Evolutionary conservation across 2,329 filamentous ascomycete genomes (phyloP).

Genomic region (Aspergillus sp.): DNA sequence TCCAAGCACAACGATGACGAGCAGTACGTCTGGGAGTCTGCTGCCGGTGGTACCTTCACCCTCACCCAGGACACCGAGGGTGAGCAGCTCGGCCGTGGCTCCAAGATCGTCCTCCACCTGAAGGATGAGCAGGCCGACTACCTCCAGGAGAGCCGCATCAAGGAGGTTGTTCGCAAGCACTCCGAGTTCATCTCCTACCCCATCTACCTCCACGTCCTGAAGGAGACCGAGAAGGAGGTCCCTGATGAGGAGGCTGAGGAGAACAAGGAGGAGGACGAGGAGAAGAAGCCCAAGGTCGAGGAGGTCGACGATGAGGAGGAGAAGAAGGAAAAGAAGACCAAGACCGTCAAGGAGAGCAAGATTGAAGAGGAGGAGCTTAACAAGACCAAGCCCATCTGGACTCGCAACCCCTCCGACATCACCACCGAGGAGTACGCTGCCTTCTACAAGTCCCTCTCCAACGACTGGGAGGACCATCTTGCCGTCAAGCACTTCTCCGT

Average conservation of each 20-base stretch:
- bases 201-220: constrained; percentile 99
- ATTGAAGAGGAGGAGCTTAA: constrained; percentile 99
- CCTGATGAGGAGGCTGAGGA: constrained; percentile 89
- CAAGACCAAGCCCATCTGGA: constrained; percentile 99
- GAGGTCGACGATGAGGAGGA: constrained; percentile 82
- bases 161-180: constrained; percentile 99
- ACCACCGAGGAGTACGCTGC: constrained; percentile 92
- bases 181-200: constrained; percentile 99
- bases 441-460: constrained; percentile 99
- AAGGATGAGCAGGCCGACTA: constrained; percentile 99
- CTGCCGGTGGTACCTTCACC: constrained; percentile 94
- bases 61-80: constrained; percentile 86
- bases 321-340: constrained; percentile 95
- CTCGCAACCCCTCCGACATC: constrained; percentile 94
- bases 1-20: constrained; percentile 99
- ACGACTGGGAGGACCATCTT: constrained; percentile 99
- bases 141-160: constrained; percentile 97
- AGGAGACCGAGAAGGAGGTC: constrained; percentile 99
- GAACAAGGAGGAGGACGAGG: constrained; percentile 66
- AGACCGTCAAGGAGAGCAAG: constrained; percentile 98
- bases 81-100: constrained; percentile 85
- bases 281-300: constrained; percentile 96
- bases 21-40: constrained; percentile 99
- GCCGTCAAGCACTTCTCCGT: constrained; percentile 99
- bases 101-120: constrained; percentile 96